Percentiles rank a stretch among this genome's conserved stretches.
Conservation (phyloP, 768 basidiomycete species). For the Suillus fuscotomentosus region DNA sequence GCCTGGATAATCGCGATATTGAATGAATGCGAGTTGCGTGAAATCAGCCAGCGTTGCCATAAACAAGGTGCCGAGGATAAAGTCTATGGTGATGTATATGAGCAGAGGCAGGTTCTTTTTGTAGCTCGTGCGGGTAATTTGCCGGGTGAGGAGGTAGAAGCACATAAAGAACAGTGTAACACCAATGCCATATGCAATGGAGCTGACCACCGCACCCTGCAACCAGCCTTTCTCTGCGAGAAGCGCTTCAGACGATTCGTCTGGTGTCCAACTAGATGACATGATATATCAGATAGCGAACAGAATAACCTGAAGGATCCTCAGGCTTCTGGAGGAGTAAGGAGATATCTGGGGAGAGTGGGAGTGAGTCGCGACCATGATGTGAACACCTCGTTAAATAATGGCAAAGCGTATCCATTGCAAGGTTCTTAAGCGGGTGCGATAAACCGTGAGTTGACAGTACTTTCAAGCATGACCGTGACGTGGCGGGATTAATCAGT, state of each 20-base stretch:
- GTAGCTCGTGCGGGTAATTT: neutral
- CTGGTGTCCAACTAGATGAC: neutral
- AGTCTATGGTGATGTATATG: conserved; percentile 5
- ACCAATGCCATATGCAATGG: conserved; percentile 13
- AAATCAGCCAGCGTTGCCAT: conserved; percentile 18
- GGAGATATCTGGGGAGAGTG: neutral
- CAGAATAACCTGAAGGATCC: neutral
- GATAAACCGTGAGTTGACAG: neutral
- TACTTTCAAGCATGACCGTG: neutral
- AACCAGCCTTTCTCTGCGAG: conserved; percentile 1
- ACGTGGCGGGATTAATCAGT: no score
- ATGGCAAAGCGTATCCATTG: neutral
- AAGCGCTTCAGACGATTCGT: neutral
- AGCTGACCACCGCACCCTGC: conserved; percentile 6
- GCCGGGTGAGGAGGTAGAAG: conserved; percentile 3
- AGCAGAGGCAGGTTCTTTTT: neutral
- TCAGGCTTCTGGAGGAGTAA: neutral
- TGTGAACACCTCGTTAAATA: neutral
- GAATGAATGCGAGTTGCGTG: conserved; percentile 28
- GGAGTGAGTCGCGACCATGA: neutral
- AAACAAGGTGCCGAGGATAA: conserved; percentile 21
- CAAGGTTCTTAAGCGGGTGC: neutral
- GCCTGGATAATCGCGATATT: conserved; percentile 30
- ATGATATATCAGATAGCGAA: neutral
- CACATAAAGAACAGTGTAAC: conserved; percentile 5